Evolutionary conservation across 179 eudicot species (phyloP), one percentile per base, ranked within the genome.

Genomic region (Silene coronaria): DNA sequence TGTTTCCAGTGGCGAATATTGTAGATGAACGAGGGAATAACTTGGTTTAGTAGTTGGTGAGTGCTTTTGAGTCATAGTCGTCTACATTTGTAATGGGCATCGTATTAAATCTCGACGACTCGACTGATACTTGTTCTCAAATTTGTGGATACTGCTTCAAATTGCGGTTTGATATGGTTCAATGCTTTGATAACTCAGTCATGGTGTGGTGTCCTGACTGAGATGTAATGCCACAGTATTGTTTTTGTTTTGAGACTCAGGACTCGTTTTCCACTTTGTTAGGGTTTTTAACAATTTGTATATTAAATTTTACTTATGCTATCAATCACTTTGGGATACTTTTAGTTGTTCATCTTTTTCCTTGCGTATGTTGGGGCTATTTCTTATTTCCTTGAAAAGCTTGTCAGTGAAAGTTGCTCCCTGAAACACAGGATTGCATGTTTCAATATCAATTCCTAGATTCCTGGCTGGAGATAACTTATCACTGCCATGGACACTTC

Each of bases 401-500:
- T 22, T 72, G 61, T 17, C 67, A 24, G 63, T 30, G 24, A 42
- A 12, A 26, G n/a, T 17, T 24, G 6, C 48, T 42, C 66, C 24
- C 1, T 51, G 58, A 27, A 16, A 30, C 6, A 30, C 81, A 81
- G 84, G 84, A 58, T 46, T 75, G 53, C 78, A 71, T 70, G 62
- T 77, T 34, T 77, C 77, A 27, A 12, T 91, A 79, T 74, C 89
- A 19, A 42, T 71, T 71, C 74, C 74, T 14, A 71, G 27, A 71
- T 53, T 87, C 53, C 86, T 83, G 23, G 58, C 81, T 12, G n/a
- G 68, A 76, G 80, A 65, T 53, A 84, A 85, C 67, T 75, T 86
- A 59, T 73, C 76, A 13, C 24, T 70, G 77, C 83, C 88, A 42
- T 83, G 96, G 94, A 32, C 79, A 78, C 61, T 75, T 80, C 79